Evolutionary conservation across 192 early-diverging fungal species (phyloP).

Genomic region (Coemansia aciculifera): DNA sequence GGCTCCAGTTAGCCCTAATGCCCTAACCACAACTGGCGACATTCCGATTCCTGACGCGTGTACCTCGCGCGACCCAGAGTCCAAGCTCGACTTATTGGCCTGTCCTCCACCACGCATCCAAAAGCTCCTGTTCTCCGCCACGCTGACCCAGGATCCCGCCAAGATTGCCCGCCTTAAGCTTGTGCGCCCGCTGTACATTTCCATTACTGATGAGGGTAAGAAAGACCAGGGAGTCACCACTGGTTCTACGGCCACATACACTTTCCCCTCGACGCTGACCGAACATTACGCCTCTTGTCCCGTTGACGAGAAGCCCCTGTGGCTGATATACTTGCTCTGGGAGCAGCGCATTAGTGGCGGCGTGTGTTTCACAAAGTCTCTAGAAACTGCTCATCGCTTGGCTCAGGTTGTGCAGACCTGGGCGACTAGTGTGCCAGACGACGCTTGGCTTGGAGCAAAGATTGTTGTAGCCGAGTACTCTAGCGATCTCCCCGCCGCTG

Average conservation of each 20-base stretch:
- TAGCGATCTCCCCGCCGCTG: conserved; percentile 64
- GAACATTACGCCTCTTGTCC: conserved; percentile 74
- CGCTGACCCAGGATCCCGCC: conserved; percentile 88
- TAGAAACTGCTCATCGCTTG: conserved; percentile 87
- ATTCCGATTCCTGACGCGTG: conserved; percentile 22
- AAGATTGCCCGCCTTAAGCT: conserved; percentile 86
- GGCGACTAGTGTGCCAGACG: conserved; percentile 38
- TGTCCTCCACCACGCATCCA: conserved; percentile 62
- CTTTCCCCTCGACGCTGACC: conserved; percentile 59
- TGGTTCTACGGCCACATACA: conserved; percentile 22
- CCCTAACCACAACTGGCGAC: background rate
- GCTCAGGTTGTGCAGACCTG: conserved; percentile 67
- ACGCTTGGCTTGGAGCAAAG: conserved; percentile 19
- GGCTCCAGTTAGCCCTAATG: background rate
- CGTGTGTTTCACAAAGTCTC: conserved; percentile 86
- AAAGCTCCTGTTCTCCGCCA: conserved; percentile 95
- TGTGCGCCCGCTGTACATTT: conserved; percentile 79
- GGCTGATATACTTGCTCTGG: conserved; percentile 79
- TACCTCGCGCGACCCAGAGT: conserved; percentile 14
- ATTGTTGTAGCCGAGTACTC: conserved; percentile 68
- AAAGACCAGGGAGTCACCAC: conserved; percentile 12
- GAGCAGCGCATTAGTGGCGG: conserved; percentile 61
- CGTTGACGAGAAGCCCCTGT: conserved; percentile 77
- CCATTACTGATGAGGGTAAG: conserved; percentile 53
- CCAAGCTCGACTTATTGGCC: conserved; percentile 21